A percentile compares a stretch with the other conserved stretches of the same genome.
These are phyloP conservation scores for Rhizopus arrhizus DNA, from an alignment of 371 early-diverging fungal genomes.

Conservation along the genomic window DNA sequence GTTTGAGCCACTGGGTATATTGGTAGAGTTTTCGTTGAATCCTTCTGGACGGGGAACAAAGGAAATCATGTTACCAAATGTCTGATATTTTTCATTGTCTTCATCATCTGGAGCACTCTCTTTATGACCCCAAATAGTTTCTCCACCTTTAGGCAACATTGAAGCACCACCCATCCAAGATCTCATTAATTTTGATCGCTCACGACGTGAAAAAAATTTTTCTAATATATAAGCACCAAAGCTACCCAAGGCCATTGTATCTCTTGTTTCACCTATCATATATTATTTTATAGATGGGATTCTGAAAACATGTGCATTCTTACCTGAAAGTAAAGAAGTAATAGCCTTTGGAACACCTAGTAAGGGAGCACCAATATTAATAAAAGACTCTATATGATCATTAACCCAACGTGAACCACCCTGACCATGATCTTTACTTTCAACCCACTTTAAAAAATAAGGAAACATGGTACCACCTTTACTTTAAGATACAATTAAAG, in stretches of 20 bases:
- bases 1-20: constrained; percentile 12
- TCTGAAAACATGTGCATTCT: too few species aligned
- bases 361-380: constrained; percentile 88
- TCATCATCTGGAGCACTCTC: constrained; percentile 71
- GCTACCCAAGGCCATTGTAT: constrained; percentile 82
- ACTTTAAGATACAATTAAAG: too few species aligned
- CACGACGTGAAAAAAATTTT: constrained; percentile 79
- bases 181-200: constrained; percentile 78
- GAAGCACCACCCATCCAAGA: constrained; percentile 83
- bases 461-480: constrained; percentile 58
- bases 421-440: constrained; percentile 70
- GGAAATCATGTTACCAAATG: constrained; percentile 48
- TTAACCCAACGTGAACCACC: constrained; percentile 83
- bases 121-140: constrained; percentile 77
- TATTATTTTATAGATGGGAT: background rate
- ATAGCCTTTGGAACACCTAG: constrained; percentile 89
- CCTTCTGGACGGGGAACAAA: constrained; percentile 33
- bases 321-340: constrained; percentile 64
- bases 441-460: constrained; percentile 94
- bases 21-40: constrained; percentile 17
- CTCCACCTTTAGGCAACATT: constrained; percentile 89
- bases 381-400: constrained; percentile 79
- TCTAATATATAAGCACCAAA: constrained; percentile 83
- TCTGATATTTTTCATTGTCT: constrained; percentile 23
- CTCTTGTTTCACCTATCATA: constrained; percentile 71